Conservation (phyloP, 2,329 filamentous ascomycete genomes). For the Periconia sp. region DNA sequence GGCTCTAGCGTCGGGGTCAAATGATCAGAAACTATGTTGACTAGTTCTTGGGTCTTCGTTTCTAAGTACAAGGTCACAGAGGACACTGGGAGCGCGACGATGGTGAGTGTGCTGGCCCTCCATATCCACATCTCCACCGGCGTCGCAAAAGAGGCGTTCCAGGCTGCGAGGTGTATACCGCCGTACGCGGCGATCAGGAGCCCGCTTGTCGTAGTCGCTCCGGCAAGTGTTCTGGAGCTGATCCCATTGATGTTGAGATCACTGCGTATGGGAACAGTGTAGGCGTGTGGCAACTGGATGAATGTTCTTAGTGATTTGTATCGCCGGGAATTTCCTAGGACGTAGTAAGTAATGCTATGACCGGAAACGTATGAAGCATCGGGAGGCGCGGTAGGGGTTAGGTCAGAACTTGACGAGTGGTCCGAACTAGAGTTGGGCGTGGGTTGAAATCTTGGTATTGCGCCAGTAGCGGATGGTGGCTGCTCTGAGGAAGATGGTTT, state of each 20-base stretch:
- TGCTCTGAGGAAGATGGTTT: too few relatives aligned
- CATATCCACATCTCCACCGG: conserved; percentile 26
- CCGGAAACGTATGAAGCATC: too few relatives aligned
- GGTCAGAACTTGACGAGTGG: too few relatives aligned
- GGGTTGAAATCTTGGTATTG: too few relatives aligned
- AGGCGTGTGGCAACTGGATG: neutral
- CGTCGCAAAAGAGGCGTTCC: conserved; percentile 30
- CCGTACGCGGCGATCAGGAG: conserved; percentile 21
- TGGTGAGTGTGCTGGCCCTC: conserved; percentile 20
- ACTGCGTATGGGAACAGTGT: conserved; percentile 11
- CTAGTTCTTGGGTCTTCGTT: too few relatives aligned
- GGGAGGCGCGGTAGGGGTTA: too few relatives aligned
- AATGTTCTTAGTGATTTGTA: neutral
- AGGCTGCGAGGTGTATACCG: conserved; percentile 29
- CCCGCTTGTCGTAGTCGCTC: neutral
- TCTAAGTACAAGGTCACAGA: neutral
- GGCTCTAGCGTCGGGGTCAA: too few relatives aligned
- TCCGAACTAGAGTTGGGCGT: too few relatives aligned
- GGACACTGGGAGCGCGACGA: conserved; percentile 3
- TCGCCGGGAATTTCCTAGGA: too few relatives aligned
- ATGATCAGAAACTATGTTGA: too few relatives aligned
- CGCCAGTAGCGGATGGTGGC: too few relatives aligned
- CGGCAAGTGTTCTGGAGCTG: neutral
- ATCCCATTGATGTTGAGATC: conserved; percentile 17
- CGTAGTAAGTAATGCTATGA: too few relatives aligned